Conservation (phyloP, 805 yeast genomes). For the Candida boleticola region DNA sequence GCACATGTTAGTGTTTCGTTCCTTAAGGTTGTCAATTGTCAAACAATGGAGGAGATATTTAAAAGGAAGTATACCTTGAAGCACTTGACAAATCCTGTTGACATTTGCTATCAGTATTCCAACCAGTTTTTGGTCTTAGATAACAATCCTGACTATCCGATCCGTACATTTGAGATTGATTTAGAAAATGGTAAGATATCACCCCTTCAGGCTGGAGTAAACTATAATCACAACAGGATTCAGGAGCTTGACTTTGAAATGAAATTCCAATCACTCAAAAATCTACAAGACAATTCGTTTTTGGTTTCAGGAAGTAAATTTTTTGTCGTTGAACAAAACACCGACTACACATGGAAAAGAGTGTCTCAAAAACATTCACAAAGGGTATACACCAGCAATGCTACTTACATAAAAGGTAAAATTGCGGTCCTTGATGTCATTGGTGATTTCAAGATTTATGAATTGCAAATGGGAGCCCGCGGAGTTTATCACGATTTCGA, state of each 20-base stretch:
- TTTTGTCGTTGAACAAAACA: not conserved
- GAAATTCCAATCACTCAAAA: not conserved
- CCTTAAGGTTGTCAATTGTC: conserved; percentile 12
- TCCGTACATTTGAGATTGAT: not conserved
- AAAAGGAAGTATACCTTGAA: conserved; percentile 1
- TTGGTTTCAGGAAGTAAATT: not conserved
- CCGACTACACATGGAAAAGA: not conserved
- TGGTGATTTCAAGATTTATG: not conserved
- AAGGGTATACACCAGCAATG: not conserved
- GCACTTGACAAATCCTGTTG: conserved; percentile 13
- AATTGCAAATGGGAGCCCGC: too few relatives aligned
- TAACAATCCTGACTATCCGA: conserved; percentile 8
- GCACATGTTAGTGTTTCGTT: conserved; percentile 13
- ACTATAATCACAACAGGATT: too few relatives aligned
- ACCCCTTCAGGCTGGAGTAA: too few relatives aligned
- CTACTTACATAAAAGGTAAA: not conserved
- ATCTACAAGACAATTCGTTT: not conserved
- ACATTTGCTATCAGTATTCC: conserved; percentile 11
- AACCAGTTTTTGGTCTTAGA: conserved; percentile 14
- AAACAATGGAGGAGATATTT: conserved; percentile 12
- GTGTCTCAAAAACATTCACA: not conserved
- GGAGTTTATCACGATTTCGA: not conserved
- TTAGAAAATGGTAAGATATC: conserved; percentile 6
- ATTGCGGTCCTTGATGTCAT: conserved; percentile 1
- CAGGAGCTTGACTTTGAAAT: too few relatives aligned